Base-by-base conservation (phyloP, 139 green algal genomes). In the Diplosphaera chodatii region DNA sequence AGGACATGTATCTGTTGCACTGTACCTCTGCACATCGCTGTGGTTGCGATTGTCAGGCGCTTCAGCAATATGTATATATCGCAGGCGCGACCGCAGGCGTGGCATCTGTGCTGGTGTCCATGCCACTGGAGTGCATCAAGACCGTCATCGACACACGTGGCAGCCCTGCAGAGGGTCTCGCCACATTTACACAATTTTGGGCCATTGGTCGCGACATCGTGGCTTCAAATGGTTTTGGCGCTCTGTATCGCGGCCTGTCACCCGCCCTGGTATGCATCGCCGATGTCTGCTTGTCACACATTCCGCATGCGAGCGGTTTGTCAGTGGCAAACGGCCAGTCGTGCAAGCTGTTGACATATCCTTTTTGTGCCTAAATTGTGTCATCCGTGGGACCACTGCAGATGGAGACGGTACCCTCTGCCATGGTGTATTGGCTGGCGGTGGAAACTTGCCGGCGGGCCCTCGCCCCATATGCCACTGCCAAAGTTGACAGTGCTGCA, bases 121-220 rank as follows among this genome's bases (percentile, higher is more conserved):
- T 91, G 85, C 88, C 88, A 10, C 88, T 83, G 64, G 88, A 94
- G 77, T 75, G 80, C 13, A 77, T 91, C 33, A 90, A 62, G 75
- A 90, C 84, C 0, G 83, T 83, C 69, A 86, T 91, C 74, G 84
- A 89, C 63, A 32, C 83, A 29, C 10, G 28, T 13, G 67, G 28
- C 27, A 32, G 13, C 15, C 28, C 15, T 29, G 33, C 34, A 29
- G 41, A 66, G 16, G 78, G 74, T 2, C 30, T 82, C 56, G 30
- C 73, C 29, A 32, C 28, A 21, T 59, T 31, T 56, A 37, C 67
- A 21, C 48, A 78, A 55, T 93, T 89, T 48, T 32, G 79, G 23
- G 32, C 37, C 40, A 85, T 71, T 3, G 88, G 77, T 6, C 68
- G 37, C 27, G 32, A 32, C 13, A 79, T 90, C 40, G 68, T 83